phyloP scores from a whole-genome alignment of 208 protist species.

The Leishmania amazonensis region DNA sequence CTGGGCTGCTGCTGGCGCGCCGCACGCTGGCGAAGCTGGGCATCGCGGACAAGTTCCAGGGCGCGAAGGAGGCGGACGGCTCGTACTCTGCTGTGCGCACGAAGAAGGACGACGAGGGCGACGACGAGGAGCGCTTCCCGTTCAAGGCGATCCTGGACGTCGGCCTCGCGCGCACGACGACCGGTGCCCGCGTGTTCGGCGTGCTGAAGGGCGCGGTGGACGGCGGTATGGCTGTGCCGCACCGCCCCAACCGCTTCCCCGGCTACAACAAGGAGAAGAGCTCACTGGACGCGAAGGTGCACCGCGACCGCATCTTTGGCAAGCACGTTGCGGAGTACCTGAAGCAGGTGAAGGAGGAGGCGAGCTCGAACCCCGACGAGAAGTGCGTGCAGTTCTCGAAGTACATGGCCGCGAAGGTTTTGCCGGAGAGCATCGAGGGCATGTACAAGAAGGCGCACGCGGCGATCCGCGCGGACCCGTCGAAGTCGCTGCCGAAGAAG shows the following conservation, averaged over 20 bases:
- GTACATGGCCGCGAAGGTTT: constrained; percentile 95
- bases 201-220: constrained; percentile 97
- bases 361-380: constrained; percentile 86
- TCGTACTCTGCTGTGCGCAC: constrained; percentile 77
- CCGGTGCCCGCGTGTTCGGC: constrained; percentile 95
- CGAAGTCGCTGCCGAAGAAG: constrained; percentile 67
- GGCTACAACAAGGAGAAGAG: constrained; percentile 94
- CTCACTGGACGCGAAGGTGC: constrained; percentile 91
- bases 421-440: constrained; percentile 92
- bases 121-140: constrained; percentile 90
- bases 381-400: constrained; percentile 95
- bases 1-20: constrained; percentile 97
- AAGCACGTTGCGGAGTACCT: constrained; percentile 98
- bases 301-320: constrained; percentile 97
- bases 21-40: constrained; percentile 95
- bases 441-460: constrained; percentile 96
- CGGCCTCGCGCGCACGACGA: constrained; percentile 97
- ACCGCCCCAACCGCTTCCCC: constrained; percentile 96
- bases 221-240: constrained; percentile 98
- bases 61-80: constrained; percentile 91
- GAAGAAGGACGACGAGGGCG: constrained; percentile 80
- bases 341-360: constrained; percentile 95
- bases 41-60: constrained; percentile 95
- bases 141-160: constrained; percentile 98
- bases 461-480: constrained; percentile 94